These are phyloP conservation scores for Alternaria viburni DNA, from an alignment of 2,329 filamentous ascomycete species.

Conservation along the genomic window DNA sequence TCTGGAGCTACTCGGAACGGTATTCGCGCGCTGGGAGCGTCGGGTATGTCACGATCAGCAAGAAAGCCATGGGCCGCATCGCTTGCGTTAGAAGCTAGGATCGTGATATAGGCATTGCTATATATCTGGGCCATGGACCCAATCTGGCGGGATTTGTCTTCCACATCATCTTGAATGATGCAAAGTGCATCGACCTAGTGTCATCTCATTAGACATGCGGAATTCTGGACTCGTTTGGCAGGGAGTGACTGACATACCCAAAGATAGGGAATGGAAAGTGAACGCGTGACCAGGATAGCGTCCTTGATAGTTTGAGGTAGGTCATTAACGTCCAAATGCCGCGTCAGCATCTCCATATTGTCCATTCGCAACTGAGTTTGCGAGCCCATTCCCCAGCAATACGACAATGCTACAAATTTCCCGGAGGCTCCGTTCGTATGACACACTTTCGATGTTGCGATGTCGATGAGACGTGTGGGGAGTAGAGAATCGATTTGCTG, in stretches of 20 bases:
- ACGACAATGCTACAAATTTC: background rate
- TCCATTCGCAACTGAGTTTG: background rate
- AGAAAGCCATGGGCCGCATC: background rate
- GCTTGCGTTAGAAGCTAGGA: background rate
- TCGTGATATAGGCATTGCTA: background rate
- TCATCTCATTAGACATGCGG: no score
- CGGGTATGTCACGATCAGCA: background rate
- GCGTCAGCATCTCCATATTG: background rate
- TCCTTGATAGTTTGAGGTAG: background rate
- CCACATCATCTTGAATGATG: background rate
- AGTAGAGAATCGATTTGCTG: background rate
- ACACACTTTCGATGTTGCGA: background rate
- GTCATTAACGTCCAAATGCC: accelerated
- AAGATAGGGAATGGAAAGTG: background rate
- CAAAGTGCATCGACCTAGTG: background rate
- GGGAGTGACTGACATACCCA: no score
- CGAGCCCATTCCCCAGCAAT: background rate
- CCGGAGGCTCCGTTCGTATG: background rate
- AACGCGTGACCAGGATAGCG: background rate
- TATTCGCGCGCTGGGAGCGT: no score
- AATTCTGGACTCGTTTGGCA: no score
- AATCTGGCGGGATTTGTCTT: background rate
- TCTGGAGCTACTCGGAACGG: background rate
- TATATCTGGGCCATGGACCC: background rate
- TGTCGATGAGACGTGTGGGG: background rate